A percentile compares a stretch with the other conserved stretches of the same genome.
Conservation (phyloP, 140 eudicot species). For the Oenanthe javanica region DNA sequence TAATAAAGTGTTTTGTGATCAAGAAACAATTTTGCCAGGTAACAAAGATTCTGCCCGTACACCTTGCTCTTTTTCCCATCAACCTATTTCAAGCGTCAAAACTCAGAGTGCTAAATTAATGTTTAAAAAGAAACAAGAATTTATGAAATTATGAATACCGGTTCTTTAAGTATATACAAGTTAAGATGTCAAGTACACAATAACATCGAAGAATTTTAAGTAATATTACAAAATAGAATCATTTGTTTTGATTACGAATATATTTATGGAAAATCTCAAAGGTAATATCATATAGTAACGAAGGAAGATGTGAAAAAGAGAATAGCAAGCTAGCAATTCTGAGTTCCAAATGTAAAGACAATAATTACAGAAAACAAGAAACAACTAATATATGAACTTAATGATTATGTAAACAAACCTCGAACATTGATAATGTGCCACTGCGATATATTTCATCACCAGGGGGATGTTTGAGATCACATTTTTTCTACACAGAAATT, state of each 20-base stretch:
- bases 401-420: constrained; percentile 37
- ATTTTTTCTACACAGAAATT: constrained; percentile 53
- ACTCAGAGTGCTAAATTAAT: background rate
- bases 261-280: background rate
- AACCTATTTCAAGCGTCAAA: constrained; percentile 45
- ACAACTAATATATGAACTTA: background rate
- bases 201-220: background rate
- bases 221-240: background rate
- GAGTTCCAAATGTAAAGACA: background rate
- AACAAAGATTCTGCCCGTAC: constrained; percentile 89
- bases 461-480: constrained; percentile 98
- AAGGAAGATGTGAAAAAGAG: background rate
- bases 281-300: too few relatives aligned
- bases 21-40: constrained; percentile 89
- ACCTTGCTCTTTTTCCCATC: constrained; percentile 98
- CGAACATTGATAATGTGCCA: constrained; percentile 95
- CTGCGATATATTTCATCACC: constrained; percentile 96
- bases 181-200: background rate
- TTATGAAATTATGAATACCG: background rate
- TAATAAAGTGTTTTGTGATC: constrained; percentile 97
- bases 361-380: background rate
- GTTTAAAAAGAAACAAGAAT: background rate
- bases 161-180: background rate
- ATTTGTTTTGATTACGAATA: background rate
- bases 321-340: too few relatives aligned